Evolutionary conservation across 768 basidiomycete genomes (phyloP), one percentile per base, ranked within the genome.

Genomic region (Kwoniella mangroviensis): DNA sequence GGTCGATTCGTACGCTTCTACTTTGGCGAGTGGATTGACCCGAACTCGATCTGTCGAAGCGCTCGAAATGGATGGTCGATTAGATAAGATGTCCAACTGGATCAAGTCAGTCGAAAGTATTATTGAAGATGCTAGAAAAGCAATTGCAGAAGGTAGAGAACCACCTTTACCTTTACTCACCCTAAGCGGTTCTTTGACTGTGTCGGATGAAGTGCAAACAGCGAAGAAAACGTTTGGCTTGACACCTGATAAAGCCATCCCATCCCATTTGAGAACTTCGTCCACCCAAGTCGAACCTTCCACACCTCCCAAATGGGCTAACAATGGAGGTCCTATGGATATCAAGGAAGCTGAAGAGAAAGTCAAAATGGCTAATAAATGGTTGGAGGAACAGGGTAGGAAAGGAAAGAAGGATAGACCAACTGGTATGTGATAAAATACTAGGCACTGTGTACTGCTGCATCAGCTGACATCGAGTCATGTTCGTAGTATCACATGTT

Each of bases 291-390:
- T 79, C 12, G 78, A 79, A 58, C 80, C 80, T 40, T 72, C 78
- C 9, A 79, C 80, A n/a, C 80, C 79, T 22, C 75, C 77, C 51
- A 78, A 80, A 59, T 80, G 76, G 73, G 75, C 76, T 71, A 78
- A 71, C 34, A 34, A 5, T 12, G 65, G 67, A 49, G 73, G 71
- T 19, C 10, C n/a, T 15, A 58, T 26, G 4, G 28, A 58, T 13
- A 40, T 58, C 56, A 58, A 58, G 71, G 75, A 65, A 49, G 76
- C 76, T 13, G 77, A 75, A 52, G 75, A 74, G 42, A 70, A 61
- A 42, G 67, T 73, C 52, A 68, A 57, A 24, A 56, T 54, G 34
- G 79, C 75, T 4, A 72, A 73, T 57, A 71, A 60, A 42, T 66
- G 67, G 73, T 63, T 75, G 42, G 68, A 72, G 51, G 60, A 73